phyloP scores from a whole-genome alignment of 306 rosid genomes.

The Trichosanthes cucumerina region DNA sequence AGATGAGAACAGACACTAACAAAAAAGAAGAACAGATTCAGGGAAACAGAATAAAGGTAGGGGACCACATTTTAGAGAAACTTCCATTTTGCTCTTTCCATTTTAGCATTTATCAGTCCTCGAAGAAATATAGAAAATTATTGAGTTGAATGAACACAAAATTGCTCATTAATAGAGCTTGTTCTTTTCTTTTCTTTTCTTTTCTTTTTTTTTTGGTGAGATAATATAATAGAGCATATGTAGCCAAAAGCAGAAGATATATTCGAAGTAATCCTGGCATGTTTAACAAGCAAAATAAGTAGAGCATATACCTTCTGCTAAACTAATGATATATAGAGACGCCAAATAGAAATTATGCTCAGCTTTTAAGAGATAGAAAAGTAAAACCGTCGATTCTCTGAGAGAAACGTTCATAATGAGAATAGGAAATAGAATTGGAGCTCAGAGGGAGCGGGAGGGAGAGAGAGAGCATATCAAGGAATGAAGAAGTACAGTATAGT shows the following conservation, averaged over 20 bases:
- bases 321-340: not conserved
- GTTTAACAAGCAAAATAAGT: not conserved
- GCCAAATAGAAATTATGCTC: not conserved
- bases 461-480: not conserved
- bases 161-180: not conserved
- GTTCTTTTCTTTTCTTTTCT: not conserved
- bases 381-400: not conserved
- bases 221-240: not conserved
- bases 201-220: not conserved
- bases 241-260: not conserved
- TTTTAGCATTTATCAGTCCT: not conserved
- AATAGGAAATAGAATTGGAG: not conserved
- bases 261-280: not conserved
- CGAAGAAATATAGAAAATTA: not conserved
- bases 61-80: not conserved
- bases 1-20: not conserved
- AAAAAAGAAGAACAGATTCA: not conserved
- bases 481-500: not conserved
- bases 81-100: not conserved
- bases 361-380: not conserved
- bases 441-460: not conserved
- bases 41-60: not conserved
- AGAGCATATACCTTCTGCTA: not conserved
- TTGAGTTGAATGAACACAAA: not conserved
- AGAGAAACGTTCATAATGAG: not conserved